A percentile compares a stretch with the other conserved stretches of the same genome.
phyloP scores from a whole-genome alignment of 2,329 filamentous ascomycete species.

The Curvularia spicifera region DNA sequence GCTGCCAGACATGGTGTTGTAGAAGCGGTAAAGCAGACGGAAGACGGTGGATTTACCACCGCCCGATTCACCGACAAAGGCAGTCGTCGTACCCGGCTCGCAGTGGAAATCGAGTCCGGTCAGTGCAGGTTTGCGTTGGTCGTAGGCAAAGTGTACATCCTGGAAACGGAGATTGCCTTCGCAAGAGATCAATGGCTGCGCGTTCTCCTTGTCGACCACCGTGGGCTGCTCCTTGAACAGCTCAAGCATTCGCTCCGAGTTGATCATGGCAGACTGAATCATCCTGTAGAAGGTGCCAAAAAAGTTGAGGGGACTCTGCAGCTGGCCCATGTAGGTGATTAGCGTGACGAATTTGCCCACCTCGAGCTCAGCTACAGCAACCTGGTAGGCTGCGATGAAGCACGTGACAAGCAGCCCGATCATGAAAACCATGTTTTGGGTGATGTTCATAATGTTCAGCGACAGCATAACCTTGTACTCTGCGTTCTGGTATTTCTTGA shows the following conservation, averaged over 20 bases:
- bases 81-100: slow-evolving; percentile 87
- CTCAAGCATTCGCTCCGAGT: slow-evolving; percentile 91
- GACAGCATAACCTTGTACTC: slow-evolving; percentile 64
- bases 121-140: slow-evolving; percentile 82
- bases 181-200: slow-evolving; percentile 69
- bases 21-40: slow-evolving; percentile 94
- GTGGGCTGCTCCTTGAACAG: slow-evolving; percentile 96
- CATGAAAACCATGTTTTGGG: slow-evolving; percentile 69
- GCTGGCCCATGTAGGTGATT: slow-evolving; percentile 75
- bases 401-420: slow-evolving; percentile 70
- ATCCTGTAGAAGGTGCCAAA: slow-evolving; percentile 95
- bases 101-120: slow-evolving; percentile 86
- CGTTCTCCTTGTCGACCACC: slow-evolving; percentile 77
- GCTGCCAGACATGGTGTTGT: slow-evolving; percentile 79
- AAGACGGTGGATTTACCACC: slow-evolving; percentile 98
- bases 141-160: slow-evolving; percentile 89
- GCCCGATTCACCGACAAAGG: slow-evolving; percentile 94
- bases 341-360: slow-evolving; percentile 74
- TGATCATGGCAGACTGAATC: slow-evolving; percentile 96
- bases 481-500: slow-evolving; percentile 63
- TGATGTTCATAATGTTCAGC: slow-evolving; percentile 65
- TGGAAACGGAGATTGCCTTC: slow-evolving; percentile 85
- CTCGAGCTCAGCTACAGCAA: slow-evolving; percentile 65
- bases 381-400: slow-evolving; percentile 73
- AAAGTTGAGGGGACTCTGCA: slow-evolving; percentile 73